Evolutionary conservation across 2,329 filamentous ascomycete species (phyloP), one percentile per base, ranked within the genome.

Genomic region (Cucurbitaria berberidis): DNA sequence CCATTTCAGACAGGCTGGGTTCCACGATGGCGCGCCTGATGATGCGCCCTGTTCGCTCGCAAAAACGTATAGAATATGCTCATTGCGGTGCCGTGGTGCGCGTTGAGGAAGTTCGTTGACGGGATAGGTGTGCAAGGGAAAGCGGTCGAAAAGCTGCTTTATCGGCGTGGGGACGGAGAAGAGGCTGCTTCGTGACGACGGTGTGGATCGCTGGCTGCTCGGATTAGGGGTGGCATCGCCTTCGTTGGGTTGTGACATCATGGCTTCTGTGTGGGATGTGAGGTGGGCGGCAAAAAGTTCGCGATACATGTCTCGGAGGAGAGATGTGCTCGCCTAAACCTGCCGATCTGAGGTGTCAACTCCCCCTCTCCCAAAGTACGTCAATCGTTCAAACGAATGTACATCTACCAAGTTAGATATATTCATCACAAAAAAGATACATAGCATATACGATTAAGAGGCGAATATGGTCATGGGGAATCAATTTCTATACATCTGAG

Each of bases 1-100:
- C 92, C 92, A 98, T 80, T 93, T 96, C 69, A 98, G 81, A 79
- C 95, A 99, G 53, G 87, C 86, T 10, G 95, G 95, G 73, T 98
- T 98, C 78, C 89, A 96, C 60, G 91, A 96, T 22, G 92, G 89
- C 26, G 80, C 77, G 4, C 86, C 86, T 34, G 70, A 70, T 50
- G 75, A 73, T 29, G 86, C 89, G 65, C 86, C 88, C n/a, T 82
- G 77, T 1, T 84, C 78, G 13, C 82, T 85, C 55, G 85, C 84
- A 76, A 97, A 98, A 51, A 96, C 81, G 74, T 92, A 92, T 8
- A 99, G 80, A 9, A 85, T 82, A 57, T 85, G 82, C 66, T 77
- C 77, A 56, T 77, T 70, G 61, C 73, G 75, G 47, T 77, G 70
- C 45, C 67, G 77, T 27, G 79, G 81, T 24, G 83, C 78, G 62